These are phyloP conservation scores for Pythium angustatum DNA, from an alignment of 352 stramenopile genomes.

Conservation along the genomic window DNA sequence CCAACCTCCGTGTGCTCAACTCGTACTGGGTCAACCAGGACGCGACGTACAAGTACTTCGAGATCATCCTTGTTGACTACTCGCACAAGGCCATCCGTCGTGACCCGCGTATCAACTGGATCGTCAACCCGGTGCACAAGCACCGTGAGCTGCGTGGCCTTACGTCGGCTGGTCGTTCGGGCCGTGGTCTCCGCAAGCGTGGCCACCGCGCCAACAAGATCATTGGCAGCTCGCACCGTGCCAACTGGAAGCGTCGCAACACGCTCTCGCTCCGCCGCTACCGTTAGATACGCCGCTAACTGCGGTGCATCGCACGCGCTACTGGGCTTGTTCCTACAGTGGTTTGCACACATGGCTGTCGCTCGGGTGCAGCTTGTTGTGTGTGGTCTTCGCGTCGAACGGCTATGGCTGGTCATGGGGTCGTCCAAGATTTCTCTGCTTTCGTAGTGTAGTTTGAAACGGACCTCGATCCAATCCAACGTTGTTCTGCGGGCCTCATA, in stretches of 20 bases:
- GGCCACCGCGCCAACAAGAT: slow-evolving; percentile 99
- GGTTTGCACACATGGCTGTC: slow-evolving; percentile 27
- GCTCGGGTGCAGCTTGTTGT: slow-evolving; percentile 17
- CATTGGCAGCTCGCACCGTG: slow-evolving; percentile 95
- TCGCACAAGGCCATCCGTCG: slow-evolving; percentile 98
- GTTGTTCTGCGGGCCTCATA: slow-evolving; percentile 12
- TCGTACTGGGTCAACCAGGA: slow-evolving; percentile 99
- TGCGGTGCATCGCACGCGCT: neutral
- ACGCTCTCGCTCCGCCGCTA: slow-evolving; percentile 98
- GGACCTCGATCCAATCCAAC: slow-evolving; percentile 1
- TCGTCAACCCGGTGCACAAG: slow-evolving; percentile 99
- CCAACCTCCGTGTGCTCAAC: slow-evolving; percentile 99
- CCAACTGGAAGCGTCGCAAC: slow-evolving; percentile 99
- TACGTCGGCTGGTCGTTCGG: slow-evolving; percentile 96
- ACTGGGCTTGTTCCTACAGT: slow-evolving; percentile 9
- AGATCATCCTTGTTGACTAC: slow-evolving; percentile 99
- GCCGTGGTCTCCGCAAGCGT: slow-evolving; percentile 97
- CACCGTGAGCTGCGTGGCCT: slow-evolving; percentile 98
- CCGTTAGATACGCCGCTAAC: slow-evolving; percentile 74
- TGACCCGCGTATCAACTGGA: slow-evolving; percentile 99
- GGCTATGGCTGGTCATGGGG: neutral
- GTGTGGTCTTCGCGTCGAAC: neutral
- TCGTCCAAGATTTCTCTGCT: neutral
- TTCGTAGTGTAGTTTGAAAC: slow-evolving; percentile 10
- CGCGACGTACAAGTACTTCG: slow-evolving; percentile 99